Evolutionary conservation across 345 rosid genomes (phyloP), one percentile per base, ranked within the genome.

Genomic region (Corchorus olitorius): DNA sequence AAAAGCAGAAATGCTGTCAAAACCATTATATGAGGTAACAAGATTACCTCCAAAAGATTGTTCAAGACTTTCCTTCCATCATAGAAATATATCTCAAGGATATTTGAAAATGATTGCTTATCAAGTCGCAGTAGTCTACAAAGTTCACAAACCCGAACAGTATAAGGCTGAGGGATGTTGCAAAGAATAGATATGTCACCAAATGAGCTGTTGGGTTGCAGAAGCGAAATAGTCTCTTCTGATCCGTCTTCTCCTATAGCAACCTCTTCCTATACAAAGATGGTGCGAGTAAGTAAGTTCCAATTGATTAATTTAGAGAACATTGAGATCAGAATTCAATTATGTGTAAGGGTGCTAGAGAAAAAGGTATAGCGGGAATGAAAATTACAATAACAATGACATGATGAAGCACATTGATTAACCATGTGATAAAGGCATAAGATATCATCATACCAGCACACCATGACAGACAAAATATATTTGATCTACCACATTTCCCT

Each of bases 391-490:
- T 35, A 19, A 49, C 27, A 50, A 6, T n/a, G 75, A 14, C 22
- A 33, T 41, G n/a, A 55, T n/a, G 63, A 55, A 71, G 50, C 34
- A 71, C n/a, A 71, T 45, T 68, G 39, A 69, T 5, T 46, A 73
- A 66, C 19, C 15, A 69, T 62, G 2, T 1, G 45, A 49, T 67
- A 76, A 70, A 20, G 49, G 67, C 56, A 27, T 41, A 81, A 61
- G 54, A 34, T 65, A 76, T 55, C 80, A 11, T 92, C 80, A 11
- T 92, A 97, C 99, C 97, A 97, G 84, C 53, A 61, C 67, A 76
- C 99, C 99, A 80, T 88, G 89, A 78, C 98, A 94, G 52, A 97
- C 90, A 83, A 97, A 94, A 82, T 92, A 97, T 65, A 96, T 89
- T 53, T 96, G 95, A 86, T 96, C 99, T 35, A 92, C 97, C 7